Base-by-base conservation (phyloP, 257 asterid species). In the Solanum phureja region DNA sequence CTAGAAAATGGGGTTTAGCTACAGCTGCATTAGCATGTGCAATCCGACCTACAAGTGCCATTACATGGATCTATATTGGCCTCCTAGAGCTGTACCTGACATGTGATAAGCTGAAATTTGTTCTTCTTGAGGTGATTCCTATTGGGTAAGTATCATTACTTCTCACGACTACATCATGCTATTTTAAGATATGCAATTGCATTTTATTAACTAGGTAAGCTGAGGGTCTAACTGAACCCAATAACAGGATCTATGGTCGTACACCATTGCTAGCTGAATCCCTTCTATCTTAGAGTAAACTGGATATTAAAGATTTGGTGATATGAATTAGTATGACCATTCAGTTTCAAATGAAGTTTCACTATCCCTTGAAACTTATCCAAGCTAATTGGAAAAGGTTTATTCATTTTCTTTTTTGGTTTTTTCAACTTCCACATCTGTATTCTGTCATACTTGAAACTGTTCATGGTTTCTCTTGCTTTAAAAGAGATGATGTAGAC, bases 31-130 rank as follows among this genome's bases (percentile, higher is more conserved):
- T 95, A 42, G 96, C 99, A 38, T 97, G 99, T 89, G 98, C 98
- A 31, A 83, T 96, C 89, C 95, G 98, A 75, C 98, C 99, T 11
- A 97, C 99, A 89, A 96, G 99, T 90, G 99, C 98, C 73, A 91
- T 97, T 89, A 94, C 94, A 38, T 97, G 99, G 99, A 87, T 95
- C 74, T 96, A 95, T 89, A 66, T 96, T 90, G 99, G 99, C 84
- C 68, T 93, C 74, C 87, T 95, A 24, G 99, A 97, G 92, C 87
- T 96, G 68, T 91, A 90, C 86, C 73, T 74, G 38, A 19, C 98
- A 29, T 89, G 79, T 33, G 90, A 95, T 84, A 94, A 79, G 89
- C 89, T 97, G 86, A 93, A 91, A 87, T 93, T 94, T 84, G 83
- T 93, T 68, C 91, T 95, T 90, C 91, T 93, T 86, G 98, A 97